Conservation (phyloP, 2,329 filamentous ascomycete species). For the Talaromyces sp. region DNA sequence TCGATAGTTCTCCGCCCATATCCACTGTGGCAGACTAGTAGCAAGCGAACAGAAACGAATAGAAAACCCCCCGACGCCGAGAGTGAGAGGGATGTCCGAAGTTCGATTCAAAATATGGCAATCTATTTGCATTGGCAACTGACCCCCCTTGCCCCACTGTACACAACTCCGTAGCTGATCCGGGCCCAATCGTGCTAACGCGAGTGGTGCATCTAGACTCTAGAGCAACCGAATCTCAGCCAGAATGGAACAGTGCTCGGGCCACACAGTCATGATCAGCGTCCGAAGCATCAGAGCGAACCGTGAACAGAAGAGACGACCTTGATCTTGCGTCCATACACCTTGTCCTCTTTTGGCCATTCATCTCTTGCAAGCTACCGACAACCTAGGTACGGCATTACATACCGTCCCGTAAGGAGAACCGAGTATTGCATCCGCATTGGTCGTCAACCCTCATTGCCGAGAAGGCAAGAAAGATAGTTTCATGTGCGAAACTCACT, state of each 20-base stretch:
- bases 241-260: not conserved
- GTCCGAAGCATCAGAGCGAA: not conserved
- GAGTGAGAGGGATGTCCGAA: not conserved
- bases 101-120: not conserved
- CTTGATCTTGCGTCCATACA: not conserved
- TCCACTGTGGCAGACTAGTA: not conserved
- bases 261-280: conserved; percentile 2
- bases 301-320: not conserved
- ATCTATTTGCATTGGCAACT: not conserved
- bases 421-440: not conserved
- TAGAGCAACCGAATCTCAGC: not conserved
- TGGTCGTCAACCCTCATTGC: not conserved
- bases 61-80: not conserved
- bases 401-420: not conserved
- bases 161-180: too few species aligned
- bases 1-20: not conserved
- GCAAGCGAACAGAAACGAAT: not conserved
- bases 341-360: not conserved
- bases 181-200: not conserved
- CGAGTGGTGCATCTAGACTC: not conserved
- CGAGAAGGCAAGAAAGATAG: not conserved
- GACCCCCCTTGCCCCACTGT: not conserved
- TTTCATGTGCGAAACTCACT: not conserved
- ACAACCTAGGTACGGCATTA: not conserved
- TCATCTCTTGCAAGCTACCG: not conserved